phyloP scores from a whole-genome alignment of 78 protist species.

The Dictyostelium brefeldianum region DNA sequence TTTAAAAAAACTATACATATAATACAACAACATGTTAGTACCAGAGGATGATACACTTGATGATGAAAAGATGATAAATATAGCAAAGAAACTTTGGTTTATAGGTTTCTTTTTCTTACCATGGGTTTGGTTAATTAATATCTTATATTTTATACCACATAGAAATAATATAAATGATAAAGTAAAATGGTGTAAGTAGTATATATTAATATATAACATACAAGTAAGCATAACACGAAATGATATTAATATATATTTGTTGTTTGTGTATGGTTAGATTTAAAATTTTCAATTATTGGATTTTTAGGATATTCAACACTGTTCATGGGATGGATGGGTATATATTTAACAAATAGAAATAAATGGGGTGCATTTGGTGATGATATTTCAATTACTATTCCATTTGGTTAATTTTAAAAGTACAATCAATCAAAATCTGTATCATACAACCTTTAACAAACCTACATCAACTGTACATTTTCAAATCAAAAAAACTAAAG shows the following conservation, averaged over 20 bases:
- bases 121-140: conserved; percentile 72
- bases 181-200: conserved; percentile 62
- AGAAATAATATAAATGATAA: conserved; percentile 34
- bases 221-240: too few relatives aligned
- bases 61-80: conserved; percentile 48
- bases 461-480: too few relatives aligned
- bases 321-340: conserved; percentile 82
- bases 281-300: conserved; percentile 73
- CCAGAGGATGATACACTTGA: conserved; percentile 67
- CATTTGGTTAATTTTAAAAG: conserved; percentile 40
- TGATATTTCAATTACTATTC: conserved; percentile 34
- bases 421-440: too few relatives aligned
- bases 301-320: conserved; percentile 60
- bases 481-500: too few relatives aligned
- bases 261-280: neutral
- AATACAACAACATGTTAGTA: conserved; percentile 64
- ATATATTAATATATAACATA: neutral
- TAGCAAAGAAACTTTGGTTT: conserved; percentile 74
- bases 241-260: neutral
- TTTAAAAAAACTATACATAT: too few relatives aligned
- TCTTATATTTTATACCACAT: conserved; percentile 56
- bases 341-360: conserved; percentile 53
- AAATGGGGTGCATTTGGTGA: conserved; percentile 75
- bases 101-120: conserved; percentile 73
- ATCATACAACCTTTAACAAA: too few relatives aligned